Conservation (phyloP, 371 early-diverging fungal species). For the Rhizomucor miehei region DNA sequence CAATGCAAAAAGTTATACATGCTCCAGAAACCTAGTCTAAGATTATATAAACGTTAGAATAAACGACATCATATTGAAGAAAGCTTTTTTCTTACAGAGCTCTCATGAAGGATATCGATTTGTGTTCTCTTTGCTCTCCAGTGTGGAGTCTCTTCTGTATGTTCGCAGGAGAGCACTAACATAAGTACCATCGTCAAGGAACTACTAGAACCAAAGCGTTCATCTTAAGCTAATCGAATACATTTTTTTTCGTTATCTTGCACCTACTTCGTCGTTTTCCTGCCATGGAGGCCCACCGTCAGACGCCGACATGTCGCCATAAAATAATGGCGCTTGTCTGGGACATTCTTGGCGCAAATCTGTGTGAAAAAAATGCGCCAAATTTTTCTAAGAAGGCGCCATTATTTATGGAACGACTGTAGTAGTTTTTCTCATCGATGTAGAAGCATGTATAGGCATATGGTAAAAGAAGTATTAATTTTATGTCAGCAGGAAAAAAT, state of each 20-base stretch:
- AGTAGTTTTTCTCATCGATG: too few species aligned
- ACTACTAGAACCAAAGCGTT: background rate
- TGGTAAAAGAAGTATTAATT: too few species aligned
- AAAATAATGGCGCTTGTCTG: too few species aligned
- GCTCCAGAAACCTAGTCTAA: background rate
- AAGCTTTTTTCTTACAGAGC: slow-evolving; percentile 1
- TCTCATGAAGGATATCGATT: background rate
- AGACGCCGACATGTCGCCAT: background rate
- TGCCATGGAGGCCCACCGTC: background rate
- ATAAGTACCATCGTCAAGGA: background rate
- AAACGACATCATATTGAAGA: background rate
- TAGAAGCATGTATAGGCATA: too few species aligned
- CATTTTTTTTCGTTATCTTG: background rate
- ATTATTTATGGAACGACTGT: too few species aligned
- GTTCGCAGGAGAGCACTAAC: background rate
- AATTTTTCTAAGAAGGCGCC: too few species aligned
- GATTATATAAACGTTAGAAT: background rate
- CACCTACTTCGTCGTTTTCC: background rate
- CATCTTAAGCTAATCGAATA: background rate
- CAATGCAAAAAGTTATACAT: background rate
- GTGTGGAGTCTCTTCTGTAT: background rate
- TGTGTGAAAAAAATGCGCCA: too few species aligned
- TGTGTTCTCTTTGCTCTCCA: background rate
- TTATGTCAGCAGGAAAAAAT: too few species aligned
- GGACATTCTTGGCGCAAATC: too few species aligned